Percentiles rank a stretch among this genome's conserved stretches.
These are phyloP conservation scores for Paraglomus brasilianum DNA, from an alignment of 192 early-diverging fungal species.

Conservation along the genomic window DNA sequence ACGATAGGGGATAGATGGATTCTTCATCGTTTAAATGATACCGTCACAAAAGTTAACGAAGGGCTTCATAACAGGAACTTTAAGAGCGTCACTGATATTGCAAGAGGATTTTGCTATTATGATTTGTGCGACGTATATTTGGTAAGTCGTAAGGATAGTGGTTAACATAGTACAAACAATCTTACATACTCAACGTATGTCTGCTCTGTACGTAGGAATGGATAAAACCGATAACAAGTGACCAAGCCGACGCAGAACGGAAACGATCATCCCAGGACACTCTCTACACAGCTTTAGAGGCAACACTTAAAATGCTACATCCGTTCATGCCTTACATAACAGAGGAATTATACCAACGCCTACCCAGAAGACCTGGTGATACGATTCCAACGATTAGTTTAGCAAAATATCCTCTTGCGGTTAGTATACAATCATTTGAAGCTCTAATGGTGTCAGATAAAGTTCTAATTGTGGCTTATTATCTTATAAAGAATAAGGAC, in stretches of 20 bases:
- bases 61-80: conserved; percentile 84
- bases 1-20: conserved; percentile 93
- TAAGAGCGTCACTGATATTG: conserved; percentile 83
- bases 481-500: conserved; percentile 38
- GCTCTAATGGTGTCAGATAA: neutral
- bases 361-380: conserved; percentile 79
- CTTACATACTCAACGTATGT: neutral
- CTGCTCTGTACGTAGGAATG: conserved; percentile 49
- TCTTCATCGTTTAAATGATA: conserved; percentile 82
- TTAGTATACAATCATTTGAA: neutral
- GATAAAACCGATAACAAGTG: conserved; percentile 80
- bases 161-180: neutral
- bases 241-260: conserved; percentile 45
- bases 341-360: conserved; percentile 97
- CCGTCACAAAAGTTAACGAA: conserved; percentile 73
- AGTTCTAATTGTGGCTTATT: neutral
- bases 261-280: conserved; percentile 75
- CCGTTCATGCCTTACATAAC: conserved; percentile 99
- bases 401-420: conserved; percentile 57
- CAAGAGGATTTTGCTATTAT: conserved; percentile 94
- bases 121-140: conserved; percentile 98
- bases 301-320: conserved; percentile 88
- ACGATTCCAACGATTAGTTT: conserved; percentile 68
- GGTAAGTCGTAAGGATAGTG: conserved; percentile 40
- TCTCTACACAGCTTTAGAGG: conserved; percentile 93